Evolutionary conservation across 2,329 filamentous ascomycete species (phyloP).

Genomic region (Sporothrix mexicana): DNA sequence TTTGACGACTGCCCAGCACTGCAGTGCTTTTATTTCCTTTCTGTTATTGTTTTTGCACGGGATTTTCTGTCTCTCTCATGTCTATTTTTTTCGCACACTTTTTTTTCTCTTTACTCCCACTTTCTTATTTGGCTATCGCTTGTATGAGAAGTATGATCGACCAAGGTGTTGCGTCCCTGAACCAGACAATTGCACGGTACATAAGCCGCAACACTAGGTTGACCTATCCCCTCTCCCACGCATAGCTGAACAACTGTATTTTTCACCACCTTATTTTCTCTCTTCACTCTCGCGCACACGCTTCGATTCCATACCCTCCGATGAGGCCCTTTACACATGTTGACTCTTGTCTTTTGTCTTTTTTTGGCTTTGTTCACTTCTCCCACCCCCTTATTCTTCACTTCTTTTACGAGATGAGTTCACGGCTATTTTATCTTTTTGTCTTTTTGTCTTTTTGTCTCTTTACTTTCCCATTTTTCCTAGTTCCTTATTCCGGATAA

Average conservation of each 20-base stretch:
- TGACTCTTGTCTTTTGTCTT: neutral
- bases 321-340: constrained; percentile 21
- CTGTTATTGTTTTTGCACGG: constrained; percentile 36
- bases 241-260: constrained; percentile 34
- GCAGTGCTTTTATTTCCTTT: neutral
- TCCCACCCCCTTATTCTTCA: constrained; percentile 37
- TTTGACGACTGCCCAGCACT: constrained; percentile 33
- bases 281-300: neutral
- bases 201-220: neutral
- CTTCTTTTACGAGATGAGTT: constrained; percentile 38
- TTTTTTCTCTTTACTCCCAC: constrained; percentile 29
- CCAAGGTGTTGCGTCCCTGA: too few relatives aligned
- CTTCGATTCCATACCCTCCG: constrained; percentile 16
- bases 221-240: neutral
- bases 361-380: constrained; percentile 23
- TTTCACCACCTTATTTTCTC: constrained; percentile 36
- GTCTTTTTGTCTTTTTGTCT: too few relatives aligned
- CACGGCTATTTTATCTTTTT: constrained; percentile 34
- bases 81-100: constrained; percentile 31
- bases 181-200: too few relatives aligned
- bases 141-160: too few relatives aligned
- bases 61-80: constrained; percentile 15
- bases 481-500: too few relatives aligned
- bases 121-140: constrained; percentile 1
- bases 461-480: too few relatives aligned